A percentile compares a stretch with the other conserved stretches of the same genome.
Evolutionary conservation across 2,329 filamentous ascomycete genomes (phyloP).

Genomic region (Colletotrichum limetticola): DNA sequence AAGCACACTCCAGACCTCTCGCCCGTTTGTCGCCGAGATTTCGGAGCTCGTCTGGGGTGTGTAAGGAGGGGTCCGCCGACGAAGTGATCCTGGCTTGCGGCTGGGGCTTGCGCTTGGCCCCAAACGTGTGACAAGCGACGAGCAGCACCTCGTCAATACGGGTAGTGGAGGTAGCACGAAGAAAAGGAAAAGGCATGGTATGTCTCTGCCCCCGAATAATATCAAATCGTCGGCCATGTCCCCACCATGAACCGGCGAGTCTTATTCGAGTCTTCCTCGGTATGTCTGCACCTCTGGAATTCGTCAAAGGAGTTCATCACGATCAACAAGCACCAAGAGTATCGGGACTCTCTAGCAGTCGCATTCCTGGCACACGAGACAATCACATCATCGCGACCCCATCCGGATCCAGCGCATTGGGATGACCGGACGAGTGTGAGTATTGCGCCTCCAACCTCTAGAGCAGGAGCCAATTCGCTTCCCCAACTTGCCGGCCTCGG

Average conservation of each 20-base stretch:
- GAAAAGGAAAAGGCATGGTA: not conserved
- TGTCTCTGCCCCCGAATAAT: slow-evolving; percentile 14
- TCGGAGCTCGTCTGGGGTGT: slow-evolving; percentile 27
- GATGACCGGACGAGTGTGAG: slow-evolving; percentile 15
- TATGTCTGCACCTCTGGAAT: slow-evolving; percentile 11
- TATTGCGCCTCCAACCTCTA: not conserved
- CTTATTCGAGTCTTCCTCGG: slow-evolving; percentile 5
- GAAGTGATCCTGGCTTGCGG: slow-evolving; percentile 27
- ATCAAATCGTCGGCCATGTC: slow-evolving; percentile 17
- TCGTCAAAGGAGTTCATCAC: slow-evolving; percentile 1
- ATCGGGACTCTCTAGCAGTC: slow-evolving; percentile 6
- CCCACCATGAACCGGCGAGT: not conserved
- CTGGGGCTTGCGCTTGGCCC: slow-evolving; percentile 31
- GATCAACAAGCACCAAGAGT: not conserved
- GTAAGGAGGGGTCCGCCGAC: slow-evolving; percentile 20
- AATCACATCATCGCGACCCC: slow-evolving; percentile 32
- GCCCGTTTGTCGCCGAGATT: slow-evolving; percentile 33
- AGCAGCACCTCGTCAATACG: not conserved
- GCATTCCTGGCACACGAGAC: slow-evolving; percentile 32
- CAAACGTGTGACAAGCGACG: slow-evolving; percentile 25
- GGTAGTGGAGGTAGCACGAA: not conserved
- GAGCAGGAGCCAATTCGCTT: slow-evolving; percentile 28
- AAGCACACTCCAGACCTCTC: slow-evolving; percentile 10
- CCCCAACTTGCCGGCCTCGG: slow-evolving; percentile 28
- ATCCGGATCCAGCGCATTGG: slow-evolving; percentile 32